phyloP scores from a whole-genome alignment of 352 stramenopile species.

The Albugo candida region DNA sequence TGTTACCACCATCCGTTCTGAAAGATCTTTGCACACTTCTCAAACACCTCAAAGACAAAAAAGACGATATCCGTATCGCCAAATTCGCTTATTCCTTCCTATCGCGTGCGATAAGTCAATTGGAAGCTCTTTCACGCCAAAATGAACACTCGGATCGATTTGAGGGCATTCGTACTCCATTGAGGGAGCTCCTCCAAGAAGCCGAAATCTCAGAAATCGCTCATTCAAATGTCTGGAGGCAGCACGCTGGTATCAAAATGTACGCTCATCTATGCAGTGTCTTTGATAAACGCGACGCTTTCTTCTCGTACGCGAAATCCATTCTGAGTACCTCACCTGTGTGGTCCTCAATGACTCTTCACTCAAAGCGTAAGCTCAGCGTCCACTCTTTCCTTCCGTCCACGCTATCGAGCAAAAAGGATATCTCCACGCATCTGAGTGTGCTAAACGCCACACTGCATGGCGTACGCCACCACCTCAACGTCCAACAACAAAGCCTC shows the following conservation, averaged over 20 bases:
- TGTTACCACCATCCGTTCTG: slow-evolving; percentile 39
- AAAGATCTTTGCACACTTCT: slow-evolving; percentile 40
- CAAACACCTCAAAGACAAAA: slow-evolving; percentile 61
- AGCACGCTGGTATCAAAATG: slow-evolving; percentile 29
- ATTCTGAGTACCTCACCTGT: slow-evolving; percentile 8
- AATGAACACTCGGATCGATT: slow-evolving; percentile 20
- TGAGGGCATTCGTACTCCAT: slow-evolving; percentile 21
- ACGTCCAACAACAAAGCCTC: slow-evolving; percentile 8
- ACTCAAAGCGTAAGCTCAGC: slow-evolving; percentile 21
- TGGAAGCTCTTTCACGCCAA: slow-evolving; percentile 8
- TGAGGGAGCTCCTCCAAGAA: slow-evolving; percentile 21
- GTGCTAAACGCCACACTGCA: slow-evolving; percentile 30
- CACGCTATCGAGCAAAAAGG: slow-evolving; percentile 16
- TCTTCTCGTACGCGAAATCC: slow-evolving; percentile 15
- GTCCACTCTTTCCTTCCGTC: slow-evolving; percentile 1
- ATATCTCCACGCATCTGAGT: slow-evolving; percentile 28
- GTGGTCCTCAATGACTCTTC: slow-evolving; percentile 5
- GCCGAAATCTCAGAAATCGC: slow-evolving; percentile 29
- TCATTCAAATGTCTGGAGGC: slow-evolving; percentile 23
- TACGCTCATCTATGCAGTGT: slow-evolving; percentile 34
- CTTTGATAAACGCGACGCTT: slow-evolving; percentile 23
- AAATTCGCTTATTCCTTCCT: slow-evolving; percentile 41
- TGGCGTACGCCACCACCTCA: slow-evolving; percentile 28
- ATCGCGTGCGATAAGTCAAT: slow-evolving; percentile 36
- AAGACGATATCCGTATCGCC: slow-evolving; percentile 51